A percentile compares a stretch with the other conserved stretches of the same genome.
Conservation (phyloP, 208 protist genomes). For the Acanthamoeba culbertsoni region DNA sequence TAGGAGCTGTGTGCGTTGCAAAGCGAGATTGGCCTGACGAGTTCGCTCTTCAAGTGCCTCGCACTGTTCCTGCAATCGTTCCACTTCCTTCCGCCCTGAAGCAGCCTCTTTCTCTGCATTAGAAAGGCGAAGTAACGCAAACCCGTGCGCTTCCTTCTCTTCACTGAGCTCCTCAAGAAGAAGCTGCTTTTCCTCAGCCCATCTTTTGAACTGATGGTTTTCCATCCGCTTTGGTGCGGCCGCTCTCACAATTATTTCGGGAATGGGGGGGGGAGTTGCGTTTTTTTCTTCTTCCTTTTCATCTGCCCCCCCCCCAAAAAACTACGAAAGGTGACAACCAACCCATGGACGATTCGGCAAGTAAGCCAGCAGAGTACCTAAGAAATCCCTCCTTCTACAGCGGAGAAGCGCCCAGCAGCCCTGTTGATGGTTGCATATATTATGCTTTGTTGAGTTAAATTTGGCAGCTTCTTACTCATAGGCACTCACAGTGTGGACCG, state of each 20-base stretch:
- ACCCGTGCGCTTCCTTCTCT: conserved; percentile 12
- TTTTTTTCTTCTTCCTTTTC: no score
- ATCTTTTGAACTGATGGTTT: no score
- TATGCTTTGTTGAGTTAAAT: no score
- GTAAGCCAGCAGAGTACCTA: not conserved
- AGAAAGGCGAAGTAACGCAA: not conserved
- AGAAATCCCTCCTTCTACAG: not conserved
- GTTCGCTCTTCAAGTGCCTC: not conserved
- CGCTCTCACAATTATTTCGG: not conserved
- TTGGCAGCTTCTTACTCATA: no score
- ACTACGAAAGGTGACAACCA: no score
- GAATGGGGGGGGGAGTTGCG: not conserved
- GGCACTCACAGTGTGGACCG: no score
- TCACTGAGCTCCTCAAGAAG: conserved; percentile 28
- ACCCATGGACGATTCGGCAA: no score
- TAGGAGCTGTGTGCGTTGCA: conserved; percentile 23
- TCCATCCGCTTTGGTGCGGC: not conserved
- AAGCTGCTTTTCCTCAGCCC: conserved; percentile 4
- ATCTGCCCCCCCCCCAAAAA: no score
- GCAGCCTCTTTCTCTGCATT: not conserved
- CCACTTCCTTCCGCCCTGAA: not conserved
- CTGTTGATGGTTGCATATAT: no score
- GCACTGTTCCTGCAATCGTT: not conserved
- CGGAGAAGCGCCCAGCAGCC: not conserved
- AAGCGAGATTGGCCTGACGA: not conserved